Base-by-base conservation (phyloP, 1,284 basidiomycete species). In the Ganoderma sinense region DNA sequence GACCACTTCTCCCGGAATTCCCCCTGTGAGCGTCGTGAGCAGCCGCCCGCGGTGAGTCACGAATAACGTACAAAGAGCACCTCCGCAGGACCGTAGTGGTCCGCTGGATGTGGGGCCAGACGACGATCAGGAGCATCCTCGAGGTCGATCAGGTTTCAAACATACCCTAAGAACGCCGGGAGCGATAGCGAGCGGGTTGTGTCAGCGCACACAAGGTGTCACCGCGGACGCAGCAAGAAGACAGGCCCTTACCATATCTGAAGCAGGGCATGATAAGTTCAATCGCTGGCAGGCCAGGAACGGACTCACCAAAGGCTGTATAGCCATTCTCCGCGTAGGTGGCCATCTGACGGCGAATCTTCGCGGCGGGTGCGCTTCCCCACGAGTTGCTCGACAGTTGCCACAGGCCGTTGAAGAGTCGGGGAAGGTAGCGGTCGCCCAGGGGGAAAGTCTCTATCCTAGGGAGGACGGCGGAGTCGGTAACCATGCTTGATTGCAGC, bases 41-140 rank as follows among this genome's bases (percentile, higher is more conserved):
- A 33, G 67, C 20, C 16, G 20, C 36, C 26, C 40, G 64, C 26
- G 26, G 39, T 36, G 68, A 59, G 31, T 62, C 40, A 51, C 13
- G 45, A 29, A 29, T 10, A 45, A 64, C 69, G 45, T 80, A 94
- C 93, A 72, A 93, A 94, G 69, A 94, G 86, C 70, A 92, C 87
- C 78, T 95, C 93, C 41, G 93, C 87, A 76, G 89, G 88, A 23
- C 93, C 93, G 82, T 94, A 94, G 81, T 94, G 93, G 82, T 94
- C 93, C 74, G 93, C 93, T 94, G 76, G 60, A 73, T 61, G 53
- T 16, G 31, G 41, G n/a, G n/a, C 13, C 5, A 41, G 18, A 29
- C 36, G 36, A 61, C n/a, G 56, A 39, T 59, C 31, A 59, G 56
- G 56, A 59, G 33, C n/a, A 26, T 26, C 59, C 59, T 8, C 36